phyloP scores from a whole-genome alignment of 352 stramenopile genomes.

The Globisporangium camurandrum region DNA sequence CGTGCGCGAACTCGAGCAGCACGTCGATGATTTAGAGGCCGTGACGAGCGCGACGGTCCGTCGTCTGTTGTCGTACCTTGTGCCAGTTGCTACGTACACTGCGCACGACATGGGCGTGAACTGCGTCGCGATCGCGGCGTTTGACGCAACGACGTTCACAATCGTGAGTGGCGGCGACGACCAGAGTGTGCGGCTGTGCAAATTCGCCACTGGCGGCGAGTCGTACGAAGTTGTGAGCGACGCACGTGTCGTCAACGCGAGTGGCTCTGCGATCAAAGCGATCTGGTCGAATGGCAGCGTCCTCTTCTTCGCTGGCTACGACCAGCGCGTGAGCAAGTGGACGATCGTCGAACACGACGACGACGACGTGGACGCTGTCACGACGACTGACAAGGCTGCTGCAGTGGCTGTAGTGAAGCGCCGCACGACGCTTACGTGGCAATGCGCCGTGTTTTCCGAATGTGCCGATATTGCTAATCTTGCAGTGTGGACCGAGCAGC shows the following conservation, averaged over 20 bases:
- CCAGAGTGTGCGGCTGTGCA: slow-evolving; percentile 45
- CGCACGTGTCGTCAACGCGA: slow-evolving; percentile 46
- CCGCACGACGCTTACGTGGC: slow-evolving; percentile 30
- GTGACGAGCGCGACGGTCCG: background rate
- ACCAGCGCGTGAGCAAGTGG: slow-evolving; percentile 81
- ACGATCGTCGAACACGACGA: slow-evolving; percentile 10
- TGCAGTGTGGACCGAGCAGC: slow-evolving; percentile 17
- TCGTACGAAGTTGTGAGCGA: slow-evolving; percentile 19
- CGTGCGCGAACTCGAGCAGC: slow-evolving; percentile 14
- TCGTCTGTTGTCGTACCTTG: slow-evolving; percentile 17
- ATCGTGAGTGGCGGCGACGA: slow-evolving; percentile 80
- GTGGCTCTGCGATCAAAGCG: slow-evolving; percentile 76
- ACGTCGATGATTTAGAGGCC: background rate
- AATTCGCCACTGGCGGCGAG: slow-evolving; percentile 21
- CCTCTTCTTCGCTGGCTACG: slow-evolving; percentile 71
- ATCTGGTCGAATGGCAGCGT: slow-evolving; percentile 30
- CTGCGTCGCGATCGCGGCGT: slow-evolving; percentile 33
- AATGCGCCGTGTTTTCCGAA: slow-evolving; percentile 57
- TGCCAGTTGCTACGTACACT: slow-evolving; percentile 47
- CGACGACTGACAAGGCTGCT: background rate
- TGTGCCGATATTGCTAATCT: slow-evolving; percentile 77
- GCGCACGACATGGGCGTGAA: slow-evolving; percentile 84
- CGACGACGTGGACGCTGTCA: background rate
- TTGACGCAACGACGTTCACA: slow-evolving; percentile 24
- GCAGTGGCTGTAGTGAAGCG: background rate